Evolutionary conservation across 148 eudicot genomes (phyloP).

Genomic region (Chenopodium formosanum): DNA sequence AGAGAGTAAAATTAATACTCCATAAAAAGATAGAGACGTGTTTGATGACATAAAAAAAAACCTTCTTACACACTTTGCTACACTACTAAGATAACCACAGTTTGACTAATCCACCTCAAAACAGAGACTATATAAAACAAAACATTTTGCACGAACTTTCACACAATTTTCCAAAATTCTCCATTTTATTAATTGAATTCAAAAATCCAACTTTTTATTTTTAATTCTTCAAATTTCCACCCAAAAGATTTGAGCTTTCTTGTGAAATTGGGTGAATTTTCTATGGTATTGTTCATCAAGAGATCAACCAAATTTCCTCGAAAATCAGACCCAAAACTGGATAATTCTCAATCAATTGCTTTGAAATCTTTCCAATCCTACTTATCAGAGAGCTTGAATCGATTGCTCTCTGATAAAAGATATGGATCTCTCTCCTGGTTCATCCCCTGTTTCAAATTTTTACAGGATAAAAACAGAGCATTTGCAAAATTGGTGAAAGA

Average conservation of each 20-base stretch:
- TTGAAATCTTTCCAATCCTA: conserved; percentile 38
- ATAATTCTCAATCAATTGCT: conserved; percentile 31
- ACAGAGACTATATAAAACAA: neutral
- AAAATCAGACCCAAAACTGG: conserved; percentile 32
- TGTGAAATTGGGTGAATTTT: neutral
- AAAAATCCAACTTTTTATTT: neutral
- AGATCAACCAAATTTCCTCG: conserved; percentile 26
- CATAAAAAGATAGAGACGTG: conserved; percentile 9
- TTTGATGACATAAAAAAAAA: conserved; percentile 1
- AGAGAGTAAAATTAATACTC: no score
- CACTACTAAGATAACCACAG: conserved; percentile 12
- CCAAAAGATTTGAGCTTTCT: neutral
- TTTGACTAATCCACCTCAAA: conserved; percentile 7
- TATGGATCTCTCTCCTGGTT: conserved; percentile 39
- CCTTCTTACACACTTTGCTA: conserved; percentile 12
- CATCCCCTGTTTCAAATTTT: conserved; percentile 36
- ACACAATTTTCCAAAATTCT: neutral
- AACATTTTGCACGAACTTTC: neutral
- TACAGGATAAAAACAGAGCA: conserved; percentile 41
- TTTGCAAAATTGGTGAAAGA: conserved; percentile 52
- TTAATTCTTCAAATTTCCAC: neutral
- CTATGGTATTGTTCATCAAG: conserved; percentile 43
- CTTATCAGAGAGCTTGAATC: conserved; percentile 28
- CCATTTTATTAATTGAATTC: neutral
- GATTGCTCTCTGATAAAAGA: conserved; percentile 25